Percentiles rank a stretch among this genome's conserved stretches.
Conservation (phyloP, 305 asterid species). For the Plantago lanceolata region DNA sequence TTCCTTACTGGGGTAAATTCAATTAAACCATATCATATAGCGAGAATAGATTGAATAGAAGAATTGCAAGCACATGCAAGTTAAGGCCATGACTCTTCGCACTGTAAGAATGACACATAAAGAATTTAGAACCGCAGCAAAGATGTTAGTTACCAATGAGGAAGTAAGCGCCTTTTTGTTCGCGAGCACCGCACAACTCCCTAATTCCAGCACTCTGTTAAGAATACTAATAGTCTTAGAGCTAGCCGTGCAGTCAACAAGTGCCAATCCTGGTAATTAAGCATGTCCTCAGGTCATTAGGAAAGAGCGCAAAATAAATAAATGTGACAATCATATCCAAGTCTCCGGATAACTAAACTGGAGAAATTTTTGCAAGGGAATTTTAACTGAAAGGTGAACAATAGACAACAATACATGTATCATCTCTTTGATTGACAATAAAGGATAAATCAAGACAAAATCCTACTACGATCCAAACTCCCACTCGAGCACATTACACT, state of each 20-base stretch:
- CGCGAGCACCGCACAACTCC: slow-evolving; percentile 78
- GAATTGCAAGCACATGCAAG: background rate
- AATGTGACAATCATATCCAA: no score
- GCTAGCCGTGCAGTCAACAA: slow-evolving; percentile 96
- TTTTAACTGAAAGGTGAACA: background rate
- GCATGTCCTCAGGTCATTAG: slow-evolving; percentile 18
- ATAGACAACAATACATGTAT: background rate
- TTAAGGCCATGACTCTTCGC: slow-evolving; percentile 5
- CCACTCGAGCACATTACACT: background rate
- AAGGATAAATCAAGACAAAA: background rate
- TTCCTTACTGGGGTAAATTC: slow-evolving; percentile 6
- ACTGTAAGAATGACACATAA: slow-evolving; percentile 3
- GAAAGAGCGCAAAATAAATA: background rate
- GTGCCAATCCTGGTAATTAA: slow-evolving; percentile 54
- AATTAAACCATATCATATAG: slow-evolving; percentile 14
- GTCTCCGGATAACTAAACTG: background rate
- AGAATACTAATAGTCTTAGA: slow-evolving; percentile 58
- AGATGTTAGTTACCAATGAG: slow-evolving; percentile 46
- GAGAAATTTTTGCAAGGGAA: background rate
- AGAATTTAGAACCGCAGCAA: background rate
- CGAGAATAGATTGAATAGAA: slow-evolving; percentile 10
- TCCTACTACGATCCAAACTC: background rate
- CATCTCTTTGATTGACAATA: slow-evolving; percentile 2
- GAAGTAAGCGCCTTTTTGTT: slow-evolving; percentile 90
- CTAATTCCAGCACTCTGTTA: slow-evolving; percentile 46